These are phyloP conservation scores for Gomphus bonarii DNA, from an alignment of 1,284 basidiomycete species.

Conservation along the genomic window DNA sequence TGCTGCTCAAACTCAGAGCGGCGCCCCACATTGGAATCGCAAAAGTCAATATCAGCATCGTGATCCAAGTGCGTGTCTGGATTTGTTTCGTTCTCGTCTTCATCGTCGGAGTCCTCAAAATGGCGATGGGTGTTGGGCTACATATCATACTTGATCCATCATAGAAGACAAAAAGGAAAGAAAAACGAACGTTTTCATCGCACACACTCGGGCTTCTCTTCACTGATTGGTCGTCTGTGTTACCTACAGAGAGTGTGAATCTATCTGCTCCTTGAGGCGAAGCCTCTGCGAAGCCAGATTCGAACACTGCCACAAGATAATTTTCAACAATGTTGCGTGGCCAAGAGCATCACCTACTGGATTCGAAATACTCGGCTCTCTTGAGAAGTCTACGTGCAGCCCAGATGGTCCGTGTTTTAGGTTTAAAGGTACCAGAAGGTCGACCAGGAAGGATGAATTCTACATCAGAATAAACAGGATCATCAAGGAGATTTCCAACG, in stretches of 20 bases:
- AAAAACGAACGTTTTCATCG: not conserved
- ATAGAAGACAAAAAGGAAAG: not conserved
- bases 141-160: conserved; percentile 42
- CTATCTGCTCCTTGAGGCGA: conserved; percentile 18
- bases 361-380: conserved; percentile 67
- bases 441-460: conserved; percentile 63
- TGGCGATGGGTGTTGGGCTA: not conserved
- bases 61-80: conserved; percentile 16
- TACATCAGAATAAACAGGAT: conserved; percentile 74
- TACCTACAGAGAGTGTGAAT: conserved; percentile 18
- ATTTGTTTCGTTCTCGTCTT: conserved; percentile 10
- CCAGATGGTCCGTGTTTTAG: conserved; percentile 41
- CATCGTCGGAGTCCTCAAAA: conserved; percentile 11
- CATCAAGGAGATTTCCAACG: conserved; percentile 66
- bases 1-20: not conserved
- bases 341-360: conserved; percentile 32
- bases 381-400: conserved; percentile 61
- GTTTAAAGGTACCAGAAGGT: conserved; percentile 25
- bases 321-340: not conserved
- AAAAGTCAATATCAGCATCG: conserved; percentile 13
- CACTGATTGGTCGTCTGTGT: conserved; percentile 10
- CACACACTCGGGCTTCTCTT: not conserved
- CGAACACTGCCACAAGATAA: conserved; percentile 46
- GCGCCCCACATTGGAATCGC: not conserved
- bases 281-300: conserved; percentile 55